Conservation (phyloP, 1,284 basidiomycete species). For the Austropuccinia psidii region DNA sequence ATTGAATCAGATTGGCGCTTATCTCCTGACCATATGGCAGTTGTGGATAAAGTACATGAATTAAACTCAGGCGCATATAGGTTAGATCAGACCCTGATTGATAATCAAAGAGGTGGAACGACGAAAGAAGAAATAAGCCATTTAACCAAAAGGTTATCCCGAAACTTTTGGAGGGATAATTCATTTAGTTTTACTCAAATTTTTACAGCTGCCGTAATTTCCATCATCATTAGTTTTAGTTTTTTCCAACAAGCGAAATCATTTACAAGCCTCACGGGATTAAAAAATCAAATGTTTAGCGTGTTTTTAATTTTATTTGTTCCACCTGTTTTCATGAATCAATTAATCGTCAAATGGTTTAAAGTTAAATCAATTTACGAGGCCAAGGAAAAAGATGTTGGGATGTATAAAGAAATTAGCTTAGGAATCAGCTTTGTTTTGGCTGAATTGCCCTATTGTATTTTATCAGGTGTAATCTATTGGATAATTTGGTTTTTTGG, state of each 20-base stretch:
- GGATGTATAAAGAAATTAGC: slow-evolving; percentile 15
- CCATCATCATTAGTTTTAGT: slow-evolving; percentile 20
- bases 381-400: slow-evolving; percentile 38
- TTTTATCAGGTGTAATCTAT: slow-evolving; percentile 21
- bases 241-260: slow-evolving; percentile 23
- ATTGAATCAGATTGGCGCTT: slow-evolving; percentile 4
- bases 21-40: background rate
- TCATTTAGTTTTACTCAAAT: slow-evolving; percentile 30
- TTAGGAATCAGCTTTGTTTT: slow-evolving; percentile 17
- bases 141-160: slow-evolving; percentile 29
- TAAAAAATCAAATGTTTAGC: slow-evolving; percentile 28
- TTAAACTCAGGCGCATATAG: slow-evolving; percentile 15
- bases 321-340: slow-evolving; percentile 38
- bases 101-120: slow-evolving; percentile 10
- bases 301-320: slow-evolving; percentile 39
- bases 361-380: slow-evolving; percentile 40
- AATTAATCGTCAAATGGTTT: slow-evolving; percentile 42
- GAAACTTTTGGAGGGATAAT: slow-evolving; percentile 34
- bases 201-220: slow-evolving; percentile 17
- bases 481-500: slow-evolving; percentile 32
- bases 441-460: slow-evolving; percentile 29
- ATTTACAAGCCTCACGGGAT: slow-evolving; percentile 11
- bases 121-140: slow-evolving; percentile 8
- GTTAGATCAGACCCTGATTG: slow-evolving; percentile 10
- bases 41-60: background rate